Percentiles rank a stretch among this genome's conserved stretches.
Conservation (phyloP, 164 flowering plant genomes). For the Vitis rupestris region DNA sequence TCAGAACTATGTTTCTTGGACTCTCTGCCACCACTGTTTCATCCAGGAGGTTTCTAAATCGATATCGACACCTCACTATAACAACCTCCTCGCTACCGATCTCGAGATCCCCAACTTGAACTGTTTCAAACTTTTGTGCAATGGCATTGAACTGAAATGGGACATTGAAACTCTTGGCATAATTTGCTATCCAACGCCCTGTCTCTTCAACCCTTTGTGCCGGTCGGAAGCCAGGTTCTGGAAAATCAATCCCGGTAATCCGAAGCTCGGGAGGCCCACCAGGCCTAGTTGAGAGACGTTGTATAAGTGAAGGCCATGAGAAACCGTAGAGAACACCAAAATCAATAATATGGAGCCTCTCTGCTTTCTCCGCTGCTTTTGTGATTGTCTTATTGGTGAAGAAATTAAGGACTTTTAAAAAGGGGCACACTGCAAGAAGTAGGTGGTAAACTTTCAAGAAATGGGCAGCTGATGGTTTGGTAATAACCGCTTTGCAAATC, state of each 20-base stretch:
- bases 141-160: slow-evolving; percentile 38
- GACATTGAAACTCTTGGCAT: slow-evolving; percentile 25
- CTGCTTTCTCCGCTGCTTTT: slow-evolving; percentile 21
- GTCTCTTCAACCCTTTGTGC: slow-evolving; percentile 37
- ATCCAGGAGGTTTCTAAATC: slow-evolving; percentile 31
- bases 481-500: slow-evolving; percentile 14
- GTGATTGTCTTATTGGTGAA: slow-evolving; percentile 31
- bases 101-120: slow-evolving; percentile 37
- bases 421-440: slow-evolving; percentile 37
- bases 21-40: slow-evolving; percentile 35
- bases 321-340: slow-evolving; percentile 48
- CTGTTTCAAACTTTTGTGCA: slow-evolving; percentile 46
- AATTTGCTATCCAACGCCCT: slow-evolving; percentile 28
- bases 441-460: slow-evolving; percentile 41
- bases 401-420: slow-evolving; percentile 26
- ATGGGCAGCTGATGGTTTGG: slow-evolving; percentile 30
- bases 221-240: slow-evolving; percentile 38
- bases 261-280: slow-evolving; percentile 41
- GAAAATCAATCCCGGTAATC: slow-evolving; percentile 43
- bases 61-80: slow-evolving; percentile 32
- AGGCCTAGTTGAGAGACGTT: slow-evolving; percentile 29
- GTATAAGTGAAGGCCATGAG: slow-evolving; percentile 50
- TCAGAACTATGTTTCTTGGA: slow-evolving; percentile 41
- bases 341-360: slow-evolving; percentile 42
- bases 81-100: slow-evolving; percentile 30